Conservation (phyloP, 257 asterid species). For the Ajuga chamaepitys region DNA sequence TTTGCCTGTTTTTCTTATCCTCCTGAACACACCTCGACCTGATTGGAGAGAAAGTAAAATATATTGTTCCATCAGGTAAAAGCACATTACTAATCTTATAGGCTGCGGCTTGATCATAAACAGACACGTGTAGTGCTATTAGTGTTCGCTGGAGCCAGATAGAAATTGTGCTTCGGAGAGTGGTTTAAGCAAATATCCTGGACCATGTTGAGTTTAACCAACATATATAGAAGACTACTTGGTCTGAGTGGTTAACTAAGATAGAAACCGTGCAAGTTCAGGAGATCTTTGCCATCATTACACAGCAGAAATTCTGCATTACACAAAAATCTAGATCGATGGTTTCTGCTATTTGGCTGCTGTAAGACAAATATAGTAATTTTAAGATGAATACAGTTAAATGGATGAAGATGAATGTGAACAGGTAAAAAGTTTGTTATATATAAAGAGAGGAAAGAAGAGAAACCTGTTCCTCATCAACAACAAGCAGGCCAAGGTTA, state of each 20-base stretch:
- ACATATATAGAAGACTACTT: not conserved
- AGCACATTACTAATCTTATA: no score
- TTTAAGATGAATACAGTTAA: not conserved
- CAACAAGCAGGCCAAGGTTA: conserved; percentile 92
- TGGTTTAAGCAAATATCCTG: not conserved
- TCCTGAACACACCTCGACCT: no score
- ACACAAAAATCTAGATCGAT: not conserved
- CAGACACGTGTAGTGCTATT: no score
- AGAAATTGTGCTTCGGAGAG: no score
- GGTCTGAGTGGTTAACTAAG: not conserved
- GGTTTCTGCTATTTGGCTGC: not conserved
- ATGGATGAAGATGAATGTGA: not conserved
- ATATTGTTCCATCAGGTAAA: no score
- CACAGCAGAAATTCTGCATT: not conserved
- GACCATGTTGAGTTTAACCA: not conserved
- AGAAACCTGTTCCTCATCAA: conserved; percentile 96
- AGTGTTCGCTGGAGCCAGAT: no score
- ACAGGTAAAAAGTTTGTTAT: conserved; percentile 3
- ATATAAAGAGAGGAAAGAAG: conserved; percentile 23
- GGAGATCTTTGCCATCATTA: not conserved
- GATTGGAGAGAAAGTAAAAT: no score
- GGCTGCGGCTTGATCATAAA: no score
- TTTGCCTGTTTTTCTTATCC: no score
- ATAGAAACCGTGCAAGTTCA: not conserved
- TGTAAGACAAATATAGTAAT: not conserved